Evolutionary conservation across 306 rosid genomes (phyloP).

Genomic region (Quillaja saponaria): DNA sequence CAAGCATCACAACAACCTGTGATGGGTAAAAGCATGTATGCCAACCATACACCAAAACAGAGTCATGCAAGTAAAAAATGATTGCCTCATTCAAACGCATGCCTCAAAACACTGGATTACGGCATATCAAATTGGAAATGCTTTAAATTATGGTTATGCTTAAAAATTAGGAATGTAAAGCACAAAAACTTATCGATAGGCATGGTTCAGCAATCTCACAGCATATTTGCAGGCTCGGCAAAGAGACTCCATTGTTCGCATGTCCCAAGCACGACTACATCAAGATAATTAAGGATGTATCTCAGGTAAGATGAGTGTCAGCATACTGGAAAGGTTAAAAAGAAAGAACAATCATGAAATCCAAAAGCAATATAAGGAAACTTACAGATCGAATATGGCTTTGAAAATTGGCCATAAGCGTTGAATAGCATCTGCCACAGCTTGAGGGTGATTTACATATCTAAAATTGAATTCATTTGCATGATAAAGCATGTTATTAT

Average conservation of each 20-base stretch:
- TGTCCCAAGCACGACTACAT: slow-evolving; percentile 98
- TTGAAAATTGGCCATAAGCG: slow-evolving; percentile 95
- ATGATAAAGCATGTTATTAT: slow-evolving; percentile 34
- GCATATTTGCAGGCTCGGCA: slow-evolving; percentile 99
- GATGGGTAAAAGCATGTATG: no score
- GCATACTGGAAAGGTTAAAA: neutral
- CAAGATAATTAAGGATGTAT: slow-evolving; percentile 29
- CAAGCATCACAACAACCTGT: slow-evolving; percentile 2
- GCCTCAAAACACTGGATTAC: slow-evolving; percentile 1
- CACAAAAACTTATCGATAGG: neutral
- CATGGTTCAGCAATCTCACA: slow-evolving; percentile 55
- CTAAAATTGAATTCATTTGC: slow-evolving; percentile 44
- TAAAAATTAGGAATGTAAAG: slow-evolving; percentile 18
- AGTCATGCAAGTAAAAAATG: neutral
- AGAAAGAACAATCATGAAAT: neutral
- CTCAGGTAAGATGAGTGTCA: slow-evolving; percentile 20
- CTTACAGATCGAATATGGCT: slow-evolving; percentile 96
- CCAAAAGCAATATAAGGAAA: slow-evolving; percentile 19
- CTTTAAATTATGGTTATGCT: neutral
- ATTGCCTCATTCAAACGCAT: slow-evolving; percentile 25
- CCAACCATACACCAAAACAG: slow-evolving; percentile 12
- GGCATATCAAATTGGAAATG: slow-evolving; percentile 1
- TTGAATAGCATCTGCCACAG: slow-evolving; percentile 96
- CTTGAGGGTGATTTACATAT: slow-evolving; percentile 92
- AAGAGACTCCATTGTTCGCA: slow-evolving; percentile 98